A percentile compares a stretch with the other conserved stretches of the same genome.
These are phyloP conservation scores for Rosa persica DNA, from an alignment of 306 rosid genomes.

Conservation along the genomic window DNA sequence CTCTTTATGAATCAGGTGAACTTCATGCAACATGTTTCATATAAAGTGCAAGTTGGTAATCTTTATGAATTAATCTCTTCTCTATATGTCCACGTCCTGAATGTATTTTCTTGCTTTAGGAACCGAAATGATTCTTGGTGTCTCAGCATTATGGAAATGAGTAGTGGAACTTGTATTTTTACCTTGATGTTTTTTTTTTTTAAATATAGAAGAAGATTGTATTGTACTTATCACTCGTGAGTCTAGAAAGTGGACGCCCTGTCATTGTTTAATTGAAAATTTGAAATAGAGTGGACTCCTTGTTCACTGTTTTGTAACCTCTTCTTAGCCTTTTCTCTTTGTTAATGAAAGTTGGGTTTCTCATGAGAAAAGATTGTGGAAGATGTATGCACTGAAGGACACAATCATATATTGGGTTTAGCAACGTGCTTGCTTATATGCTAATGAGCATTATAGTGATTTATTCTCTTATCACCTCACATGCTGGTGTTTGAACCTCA, in stretches of 20 bases:
- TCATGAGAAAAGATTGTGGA: not conserved
- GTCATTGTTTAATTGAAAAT: not conserved
- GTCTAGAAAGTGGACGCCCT: not conserved
- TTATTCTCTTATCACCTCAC: slow-evolving; percentile 11
- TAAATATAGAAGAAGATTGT: not conserved
- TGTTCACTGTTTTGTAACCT: not conserved
- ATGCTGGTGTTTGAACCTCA: slow-evolving; percentile 24
- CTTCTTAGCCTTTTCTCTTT: not conserved
- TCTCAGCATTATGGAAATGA: not conserved
- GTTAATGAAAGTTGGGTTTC: not conserved
- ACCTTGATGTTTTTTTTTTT: not conserved
- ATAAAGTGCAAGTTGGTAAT: not conserved
- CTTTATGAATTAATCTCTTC: too few species aligned
- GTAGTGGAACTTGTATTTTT: not conserved
- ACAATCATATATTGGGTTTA: not conserved
- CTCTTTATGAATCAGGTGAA: not conserved
- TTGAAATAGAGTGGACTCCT: not conserved
- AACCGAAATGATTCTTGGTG: too few species aligned
- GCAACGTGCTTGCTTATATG: not conserved
- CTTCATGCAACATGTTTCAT: not conserved
- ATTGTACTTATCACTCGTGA: not conserved
- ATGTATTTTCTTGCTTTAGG: not conserved
- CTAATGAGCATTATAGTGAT: not conserved
- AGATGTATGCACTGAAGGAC: not conserved
- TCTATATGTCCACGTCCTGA: not conserved